Evolutionary conservation across 257 asterid species (phyloP).

Genomic region (Buddleja alternifolia): DNA sequence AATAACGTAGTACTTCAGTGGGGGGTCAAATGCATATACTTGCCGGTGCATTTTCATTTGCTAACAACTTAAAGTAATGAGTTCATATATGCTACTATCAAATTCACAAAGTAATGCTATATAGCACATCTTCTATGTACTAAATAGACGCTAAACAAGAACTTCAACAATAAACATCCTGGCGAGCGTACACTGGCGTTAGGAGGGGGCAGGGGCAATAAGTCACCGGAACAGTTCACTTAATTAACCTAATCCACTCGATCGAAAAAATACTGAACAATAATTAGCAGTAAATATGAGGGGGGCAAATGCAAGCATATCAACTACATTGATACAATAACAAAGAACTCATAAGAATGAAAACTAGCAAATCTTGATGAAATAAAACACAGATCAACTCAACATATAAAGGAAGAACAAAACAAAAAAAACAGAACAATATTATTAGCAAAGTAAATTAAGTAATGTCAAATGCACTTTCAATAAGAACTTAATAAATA

Average conservation of each 20-base stretch:
- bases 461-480: conserved; percentile 3
- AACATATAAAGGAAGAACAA: not conserved
- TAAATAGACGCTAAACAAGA: conserved; percentile 15
- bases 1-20: not conserved
- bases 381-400: conserved; percentile 11
- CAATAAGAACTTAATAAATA: conserved; percentile 12
- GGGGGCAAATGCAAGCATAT: not conserved
- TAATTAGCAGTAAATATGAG: not conserved
- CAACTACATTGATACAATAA: not conserved
- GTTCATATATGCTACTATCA: not conserved
- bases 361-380: conserved; percentile 11
- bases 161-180: not conserved
- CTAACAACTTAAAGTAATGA: not conserved
- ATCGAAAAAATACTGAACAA: not conserved
- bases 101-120: conserved; percentile 4
- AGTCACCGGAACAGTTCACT: not conserved
- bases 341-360: not conserved
- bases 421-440: not conserved
- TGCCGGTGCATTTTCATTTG: not conserved
- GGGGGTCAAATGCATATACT: not conserved
- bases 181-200: not conserved
- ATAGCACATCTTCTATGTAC: not conserved
- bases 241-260: not conserved
- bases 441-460: conserved; percentile 5
- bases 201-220: too few species aligned